Evolutionary conservation across 805 yeast species (phyloP), one percentile per base, ranked within the genome.

Genomic region (Candida sakaeoensis): DNA sequence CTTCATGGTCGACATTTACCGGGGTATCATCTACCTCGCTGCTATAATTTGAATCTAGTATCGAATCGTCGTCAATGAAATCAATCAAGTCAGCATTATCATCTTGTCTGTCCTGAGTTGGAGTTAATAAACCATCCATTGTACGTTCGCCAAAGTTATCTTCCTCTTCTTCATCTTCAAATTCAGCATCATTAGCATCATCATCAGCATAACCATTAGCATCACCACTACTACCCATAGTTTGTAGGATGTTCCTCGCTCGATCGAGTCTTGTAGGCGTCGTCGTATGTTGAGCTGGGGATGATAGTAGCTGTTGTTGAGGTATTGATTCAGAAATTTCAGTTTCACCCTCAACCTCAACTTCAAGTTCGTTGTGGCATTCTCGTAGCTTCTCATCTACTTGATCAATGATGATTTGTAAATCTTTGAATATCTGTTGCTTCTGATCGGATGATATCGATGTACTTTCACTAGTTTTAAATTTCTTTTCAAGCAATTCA

Each of bases 391-490:
- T 42, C 4, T 40, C 35, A 22, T 56, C 54, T 12, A 60, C 41
- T 6, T 36, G 7, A 8, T 32, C 36, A 19, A 32, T 32, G 10
- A 8, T 18, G 13, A n/a, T 22, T 18, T 57, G 54, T n/a, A 60
- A 41, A 5, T 39, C 31, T 8, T 39, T 31, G 32, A 58, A 46
- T 30, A 35, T 23, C 21, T 35, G 9, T 16, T 54, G 47, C 43
- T 67, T 67, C 7, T 61, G 62, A 42, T 65, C 71, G 5, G 61
- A 45, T 4, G 70, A 64, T 8, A 65, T 55, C 5, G 69, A 57
- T 1, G 71, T 60, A 4, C 70, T 63, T 40, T 63, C 69, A 39
- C 54, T 60, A 8, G 58, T 54, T 4, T 52, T 44, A 36, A 60
- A 58, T 34, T 67, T 43, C 36, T 62, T 56, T n/a, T 54, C 43